phyloP scores from a whole-genome alignment of 1,284 basidiomycete genomes.

The Lignosus rhinocerotis region DNA sequence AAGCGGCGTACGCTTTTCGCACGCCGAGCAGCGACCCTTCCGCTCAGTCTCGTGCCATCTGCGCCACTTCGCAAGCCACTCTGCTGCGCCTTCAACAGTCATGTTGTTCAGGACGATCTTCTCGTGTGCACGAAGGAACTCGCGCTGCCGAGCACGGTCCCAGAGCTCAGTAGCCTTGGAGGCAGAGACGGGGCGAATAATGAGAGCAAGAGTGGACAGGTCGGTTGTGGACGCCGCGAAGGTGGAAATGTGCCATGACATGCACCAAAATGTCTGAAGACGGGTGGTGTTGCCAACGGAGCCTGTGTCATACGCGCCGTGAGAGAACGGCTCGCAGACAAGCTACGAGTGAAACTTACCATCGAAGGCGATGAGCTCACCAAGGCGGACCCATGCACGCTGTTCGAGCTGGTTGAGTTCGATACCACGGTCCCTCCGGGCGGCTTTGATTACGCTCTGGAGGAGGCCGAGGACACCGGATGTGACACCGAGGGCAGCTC shows the following conservation, averaged over 20 bases:
- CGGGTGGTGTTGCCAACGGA: constrained; percentile 43
- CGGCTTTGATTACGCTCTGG: constrained; percentile 35
- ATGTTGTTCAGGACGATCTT: constrained; percentile 54
- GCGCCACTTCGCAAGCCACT: constrained; percentile 39
- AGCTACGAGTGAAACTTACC: constrained; percentile 27
- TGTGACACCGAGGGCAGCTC: constrained; percentile 43
- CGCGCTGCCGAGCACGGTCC: constrained; percentile 32
- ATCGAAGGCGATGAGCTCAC: constrained; percentile 50
- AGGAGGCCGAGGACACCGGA: constrained; percentile 42
- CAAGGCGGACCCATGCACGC: constrained; percentile 53
- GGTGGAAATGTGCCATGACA: constrained; percentile 44
- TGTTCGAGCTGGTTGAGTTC: constrained; percentile 48
- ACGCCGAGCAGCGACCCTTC: constrained; percentile 34
- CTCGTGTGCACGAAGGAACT: constrained; percentile 48
- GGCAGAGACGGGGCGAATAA: constrained; percentile 44
- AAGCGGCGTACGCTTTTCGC: constrained; percentile 44
- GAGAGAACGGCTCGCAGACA: neutral
- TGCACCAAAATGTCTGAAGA: constrained; percentile 51
- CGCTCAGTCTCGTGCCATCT: constrained; percentile 34
- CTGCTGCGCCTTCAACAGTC: constrained; percentile 48
- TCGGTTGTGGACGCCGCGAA: constrained; percentile 45
- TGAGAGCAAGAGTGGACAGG: constrained; percentile 58
- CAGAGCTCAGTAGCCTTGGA: constrained; percentile 39
- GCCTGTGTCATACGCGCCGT: constrained; percentile 13
- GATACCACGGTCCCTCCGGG: constrained; percentile 33